These are phyloP conservation scores for Sungouiella blattae DNA, from an alignment of 805 yeast species.

Conservation along the genomic window DNA sequence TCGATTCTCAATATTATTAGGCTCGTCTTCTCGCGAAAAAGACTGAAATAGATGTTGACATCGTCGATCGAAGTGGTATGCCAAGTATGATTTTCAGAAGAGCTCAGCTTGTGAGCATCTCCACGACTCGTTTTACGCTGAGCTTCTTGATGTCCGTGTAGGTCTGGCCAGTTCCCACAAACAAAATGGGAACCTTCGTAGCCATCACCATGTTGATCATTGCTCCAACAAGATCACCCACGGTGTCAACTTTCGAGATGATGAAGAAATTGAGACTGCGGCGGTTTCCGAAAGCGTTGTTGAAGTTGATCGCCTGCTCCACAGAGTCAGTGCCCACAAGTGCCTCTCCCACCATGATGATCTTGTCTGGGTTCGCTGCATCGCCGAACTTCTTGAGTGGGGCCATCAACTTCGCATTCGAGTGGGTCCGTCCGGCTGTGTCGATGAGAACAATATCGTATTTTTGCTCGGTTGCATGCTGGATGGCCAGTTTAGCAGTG, in stretches of 20 bases:
- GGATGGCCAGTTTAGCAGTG: constrained; percentile 87
- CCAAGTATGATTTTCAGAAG: too few relatives aligned
- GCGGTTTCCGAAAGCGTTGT: constrained; percentile 84
- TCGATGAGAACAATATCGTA: constrained; percentile 90
- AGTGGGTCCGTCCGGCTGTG: constrained; percentile 97
- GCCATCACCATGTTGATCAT: constrained; percentile 98
- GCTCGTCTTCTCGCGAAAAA: too few relatives aligned
- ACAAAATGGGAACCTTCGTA: constrained; percentile 90
- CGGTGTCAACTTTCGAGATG: constrained; percentile 94
- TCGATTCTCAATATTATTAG: too few relatives aligned
- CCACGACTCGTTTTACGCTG: constrained; percentile 90
- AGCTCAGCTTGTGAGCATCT: constrained; percentile 58
- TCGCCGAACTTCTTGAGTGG: constrained; percentile 93
- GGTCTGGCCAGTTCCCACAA: constrained; percentile 96
- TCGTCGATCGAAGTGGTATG: too few relatives aligned
- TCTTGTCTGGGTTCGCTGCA: constrained; percentile 92
- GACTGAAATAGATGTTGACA: too few relatives aligned
- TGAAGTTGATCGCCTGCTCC: constrained; percentile 89
- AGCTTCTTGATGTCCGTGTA: constrained; percentile 89
- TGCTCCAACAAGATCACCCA: constrained; percentile 92
- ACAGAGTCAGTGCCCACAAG: constrained; percentile 97
- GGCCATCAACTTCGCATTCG: constrained; percentile 92
- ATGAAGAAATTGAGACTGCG: constrained; percentile 85
- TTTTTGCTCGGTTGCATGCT: constrained; percentile 62
- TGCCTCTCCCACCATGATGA: constrained; percentile 98